These are phyloP conservation scores for Ceratobasidium sp. DNA, from an alignment of 1,284 basidiomycete genomes.

Conservation along the genomic window DNA sequence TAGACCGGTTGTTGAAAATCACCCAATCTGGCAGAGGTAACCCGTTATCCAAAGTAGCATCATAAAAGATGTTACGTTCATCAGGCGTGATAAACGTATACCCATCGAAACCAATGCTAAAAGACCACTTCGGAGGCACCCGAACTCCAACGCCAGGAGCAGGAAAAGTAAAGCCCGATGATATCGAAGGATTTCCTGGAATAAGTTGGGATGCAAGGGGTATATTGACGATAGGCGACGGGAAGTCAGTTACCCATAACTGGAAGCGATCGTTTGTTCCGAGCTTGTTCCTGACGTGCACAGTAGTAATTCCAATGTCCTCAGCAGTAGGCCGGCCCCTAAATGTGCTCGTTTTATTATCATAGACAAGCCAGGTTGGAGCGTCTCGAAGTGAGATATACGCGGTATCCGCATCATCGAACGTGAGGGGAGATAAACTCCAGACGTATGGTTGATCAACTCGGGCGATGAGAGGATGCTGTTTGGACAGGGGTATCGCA, in stretches of 20 bases:
- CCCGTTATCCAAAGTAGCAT: constrained; percentile 75
- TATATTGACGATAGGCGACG: constrained; percentile 69
- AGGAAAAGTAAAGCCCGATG: constrained; percentile 74
- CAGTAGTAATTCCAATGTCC: constrained; percentile 47
- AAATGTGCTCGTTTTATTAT: constrained; percentile 47
- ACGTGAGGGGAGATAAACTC: constrained; percentile 54
- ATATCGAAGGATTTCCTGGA: constrained; percentile 70
- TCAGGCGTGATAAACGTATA: constrained; percentile 70
- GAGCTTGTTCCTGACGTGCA: constrained; percentile 51
- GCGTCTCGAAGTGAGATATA: constrained; percentile 42
- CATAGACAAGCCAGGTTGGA: constrained; percentile 48
- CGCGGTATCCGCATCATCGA: constrained; percentile 34
- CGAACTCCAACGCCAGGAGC: constrained; percentile 62
- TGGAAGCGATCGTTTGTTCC: constrained; percentile 67
- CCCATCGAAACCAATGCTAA: constrained; percentile 87
- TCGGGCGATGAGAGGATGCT: constrained; percentile 56
- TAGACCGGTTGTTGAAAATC: constrained; percentile 72
- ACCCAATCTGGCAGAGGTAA: constrained; percentile 83
- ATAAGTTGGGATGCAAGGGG: constrained; percentile 75
- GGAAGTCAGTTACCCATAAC: constrained; percentile 72
- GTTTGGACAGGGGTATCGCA: constrained; percentile 52
- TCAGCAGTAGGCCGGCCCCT: constrained; percentile 40
- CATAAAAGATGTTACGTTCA: constrained; percentile 70
- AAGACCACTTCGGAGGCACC: constrained; percentile 88
- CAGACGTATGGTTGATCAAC: constrained; percentile 71